Evolutionary conservation across 768 basidiomycete genomes (phyloP).

Genomic region (Trametes meyenii): DNA sequence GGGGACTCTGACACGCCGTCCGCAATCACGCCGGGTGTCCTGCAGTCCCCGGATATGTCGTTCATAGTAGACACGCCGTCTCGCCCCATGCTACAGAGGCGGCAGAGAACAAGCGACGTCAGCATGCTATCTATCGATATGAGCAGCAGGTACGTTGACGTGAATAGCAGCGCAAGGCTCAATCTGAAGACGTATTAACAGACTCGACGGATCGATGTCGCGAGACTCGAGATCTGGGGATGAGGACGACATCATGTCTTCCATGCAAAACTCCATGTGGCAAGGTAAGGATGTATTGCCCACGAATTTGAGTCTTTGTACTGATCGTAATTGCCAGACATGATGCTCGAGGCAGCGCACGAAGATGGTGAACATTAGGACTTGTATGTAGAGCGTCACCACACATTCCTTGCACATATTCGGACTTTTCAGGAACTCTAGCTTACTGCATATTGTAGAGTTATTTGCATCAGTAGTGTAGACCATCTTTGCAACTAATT

Average conservation of each 20-base stretch:
- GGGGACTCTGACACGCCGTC: constrained; percentile 39
- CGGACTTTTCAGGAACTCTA: constrained; percentile 14
- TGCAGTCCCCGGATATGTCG: constrained; percentile 47
- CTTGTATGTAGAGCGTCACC: constrained; percentile 8
- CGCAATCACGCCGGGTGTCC: constrained; percentile 38
- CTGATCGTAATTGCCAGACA: constrained; percentile 26
- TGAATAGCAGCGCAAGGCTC: neutral
- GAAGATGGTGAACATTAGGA: constrained; percentile 38
- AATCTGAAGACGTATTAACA: constrained; percentile 9
- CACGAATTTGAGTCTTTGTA: neutral
- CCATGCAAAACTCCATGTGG: constrained; percentile 73
- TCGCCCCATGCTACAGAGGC: constrained; percentile 54
- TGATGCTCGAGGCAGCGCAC: constrained; percentile 51
- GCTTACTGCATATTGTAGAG: constrained; percentile 19
- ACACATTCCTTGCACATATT: constrained; percentile 16
- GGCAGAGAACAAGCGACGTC: constrained; percentile 59
- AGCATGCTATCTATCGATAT: constrained; percentile 61
- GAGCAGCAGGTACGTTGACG: constrained; percentile 41
- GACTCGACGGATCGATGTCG: constrained; percentile 32
- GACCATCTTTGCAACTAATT: constrained; percentile 21
- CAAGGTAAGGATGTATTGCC: constrained; percentile 50
- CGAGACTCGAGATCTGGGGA: constrained; percentile 27
- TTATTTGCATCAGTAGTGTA: constrained; percentile 27
- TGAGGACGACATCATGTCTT: constrained; percentile 51
- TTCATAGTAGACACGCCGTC: constrained; percentile 46